Percentiles rank a stretch among this genome's conserved stretches.
These are phyloP conservation scores for Auriscalpium vulgare DNA, from an alignment of 768 basidiomycete genomes.

Conservation along the genomic window DNA sequence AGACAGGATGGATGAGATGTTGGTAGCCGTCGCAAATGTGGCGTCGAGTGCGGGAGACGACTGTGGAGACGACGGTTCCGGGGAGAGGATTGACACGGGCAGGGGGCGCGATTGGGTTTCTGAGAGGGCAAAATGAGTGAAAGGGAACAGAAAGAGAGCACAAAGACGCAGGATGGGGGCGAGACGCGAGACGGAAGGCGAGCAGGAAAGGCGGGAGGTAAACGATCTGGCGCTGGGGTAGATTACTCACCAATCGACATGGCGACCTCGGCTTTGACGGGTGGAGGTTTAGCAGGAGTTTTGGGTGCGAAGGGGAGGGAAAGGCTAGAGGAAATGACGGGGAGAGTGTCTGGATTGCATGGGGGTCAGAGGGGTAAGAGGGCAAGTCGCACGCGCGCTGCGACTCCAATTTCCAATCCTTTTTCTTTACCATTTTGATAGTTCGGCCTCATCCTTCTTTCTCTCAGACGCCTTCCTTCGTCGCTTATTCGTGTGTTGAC, in stretches of 20 bases:
- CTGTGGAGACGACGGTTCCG: background rate
- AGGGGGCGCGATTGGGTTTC: background rate
- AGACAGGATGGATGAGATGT: constrained; percentile 1
- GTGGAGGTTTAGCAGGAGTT: background rate
- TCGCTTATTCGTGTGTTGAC: background rate
- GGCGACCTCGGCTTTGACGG: background rate
- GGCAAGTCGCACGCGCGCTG: background rate
- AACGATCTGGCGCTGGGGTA: background rate
- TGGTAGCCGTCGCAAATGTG: constrained; percentile 1
- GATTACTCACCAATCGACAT: background rate
- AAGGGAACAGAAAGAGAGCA: background rate
- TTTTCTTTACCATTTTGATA: background rate
- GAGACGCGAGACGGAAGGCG: background rate
- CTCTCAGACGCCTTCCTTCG: background rate
- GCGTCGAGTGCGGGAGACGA: constrained; percentile 1
- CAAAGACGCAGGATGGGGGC: background rate
- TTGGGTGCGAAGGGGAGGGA: background rate
- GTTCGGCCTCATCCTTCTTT: too few relatives aligned
- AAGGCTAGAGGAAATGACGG: constrained; percentile 5
- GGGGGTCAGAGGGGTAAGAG: constrained; percentile 3
- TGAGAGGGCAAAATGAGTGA: background rate
- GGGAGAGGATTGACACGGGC: background rate
- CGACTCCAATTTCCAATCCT: background rate
- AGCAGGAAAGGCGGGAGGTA: background rate
- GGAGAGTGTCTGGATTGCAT: constrained; percentile 3